These are phyloP conservation scores for Sclerotinia minor DNA, from an alignment of 2,329 filamentous ascomycete genomes.

Conservation along the genomic window DNA sequence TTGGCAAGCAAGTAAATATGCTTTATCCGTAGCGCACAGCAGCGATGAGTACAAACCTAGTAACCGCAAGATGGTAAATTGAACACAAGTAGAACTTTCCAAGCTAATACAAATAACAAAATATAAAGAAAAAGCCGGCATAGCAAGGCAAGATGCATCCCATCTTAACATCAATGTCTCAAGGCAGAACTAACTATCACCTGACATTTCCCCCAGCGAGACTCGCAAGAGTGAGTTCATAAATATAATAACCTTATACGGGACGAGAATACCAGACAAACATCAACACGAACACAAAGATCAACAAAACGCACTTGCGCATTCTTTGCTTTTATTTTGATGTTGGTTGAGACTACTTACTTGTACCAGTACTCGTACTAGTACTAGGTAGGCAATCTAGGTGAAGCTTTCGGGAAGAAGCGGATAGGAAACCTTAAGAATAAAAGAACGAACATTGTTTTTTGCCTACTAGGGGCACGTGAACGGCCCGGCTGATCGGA, in stretches of 20 bases:
- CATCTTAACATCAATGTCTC: background rate
- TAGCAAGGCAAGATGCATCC: background rate
- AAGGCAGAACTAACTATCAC: background rate
- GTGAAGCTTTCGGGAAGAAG: slow-evolving; percentile 6
- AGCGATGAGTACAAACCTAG: background rate
- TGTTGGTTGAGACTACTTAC: background rate
- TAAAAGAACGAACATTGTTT: too few relatives aligned
- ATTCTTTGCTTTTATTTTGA: background rate
- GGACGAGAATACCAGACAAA: background rate
- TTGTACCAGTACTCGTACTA: too few relatives aligned
- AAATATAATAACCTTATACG: too few relatives aligned
- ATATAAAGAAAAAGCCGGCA: background rate
- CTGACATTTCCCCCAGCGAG: background rate
- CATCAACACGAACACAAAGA: background rate
- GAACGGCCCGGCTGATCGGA: background rate
- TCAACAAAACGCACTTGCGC: background rate
- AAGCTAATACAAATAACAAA: background rate
- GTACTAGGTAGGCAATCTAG: too few relatives aligned
- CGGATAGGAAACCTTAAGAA: background rate
- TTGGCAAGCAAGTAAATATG: background rate
- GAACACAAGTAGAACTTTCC: background rate
- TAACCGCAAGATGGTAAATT: background rate
- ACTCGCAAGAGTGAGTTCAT: background rate
- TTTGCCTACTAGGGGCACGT: background rate
- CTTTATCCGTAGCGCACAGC: background rate